Conservation (phyloP, 2,329 filamentous ascomycete genomes). For the Fonsecaea multimorphosa region DNA sequence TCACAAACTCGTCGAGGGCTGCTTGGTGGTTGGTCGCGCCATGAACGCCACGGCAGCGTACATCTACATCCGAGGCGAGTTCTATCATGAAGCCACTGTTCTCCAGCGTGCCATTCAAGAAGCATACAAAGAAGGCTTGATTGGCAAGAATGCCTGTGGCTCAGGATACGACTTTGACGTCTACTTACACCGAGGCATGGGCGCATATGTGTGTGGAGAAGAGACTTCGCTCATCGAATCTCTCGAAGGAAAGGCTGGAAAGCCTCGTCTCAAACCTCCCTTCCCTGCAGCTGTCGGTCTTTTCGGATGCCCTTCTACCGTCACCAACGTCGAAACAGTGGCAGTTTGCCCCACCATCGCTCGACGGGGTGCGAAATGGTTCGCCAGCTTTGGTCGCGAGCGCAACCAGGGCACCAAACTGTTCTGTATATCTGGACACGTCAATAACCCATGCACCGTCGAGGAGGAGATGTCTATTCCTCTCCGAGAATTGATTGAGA, state of each 20-base stretch:
- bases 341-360: constrained; percentile 95
- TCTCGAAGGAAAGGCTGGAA: constrained; percentile 96
- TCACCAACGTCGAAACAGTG: constrained; percentile 97
- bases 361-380: constrained; percentile 90
- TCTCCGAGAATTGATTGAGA: constrained; percentile 93
- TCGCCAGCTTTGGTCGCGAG: constrained; percentile 90
- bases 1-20: constrained; percentile 98
- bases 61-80: constrained; percentile 99
- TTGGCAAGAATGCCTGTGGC: constrained; percentile 97
- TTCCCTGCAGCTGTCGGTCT: constrained; percentile 97
- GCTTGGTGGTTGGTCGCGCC: constrained; percentile 90
- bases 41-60: constrained; percentile 99
- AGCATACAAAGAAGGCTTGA: constrained; percentile 90
- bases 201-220: constrained; percentile 97
- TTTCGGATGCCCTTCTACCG: constrained; percentile 96
- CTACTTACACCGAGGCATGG: constrained; percentile 93
- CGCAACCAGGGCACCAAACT: constrained; percentile 97
- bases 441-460: constrained; percentile 97
- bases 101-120: constrained; percentile 96
- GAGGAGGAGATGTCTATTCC: constrained; percentile 99
- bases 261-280: constrained; percentile 96
- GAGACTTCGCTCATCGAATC: constrained; percentile 98
- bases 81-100: constrained; percentile 92
- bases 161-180: constrained; percentile 98
- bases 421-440: constrained; percentile 96